phyloP scores from a whole-genome alignment of 1,284 basidiomycete genomes.

The Cryptococcus deneoformans region DNA sequence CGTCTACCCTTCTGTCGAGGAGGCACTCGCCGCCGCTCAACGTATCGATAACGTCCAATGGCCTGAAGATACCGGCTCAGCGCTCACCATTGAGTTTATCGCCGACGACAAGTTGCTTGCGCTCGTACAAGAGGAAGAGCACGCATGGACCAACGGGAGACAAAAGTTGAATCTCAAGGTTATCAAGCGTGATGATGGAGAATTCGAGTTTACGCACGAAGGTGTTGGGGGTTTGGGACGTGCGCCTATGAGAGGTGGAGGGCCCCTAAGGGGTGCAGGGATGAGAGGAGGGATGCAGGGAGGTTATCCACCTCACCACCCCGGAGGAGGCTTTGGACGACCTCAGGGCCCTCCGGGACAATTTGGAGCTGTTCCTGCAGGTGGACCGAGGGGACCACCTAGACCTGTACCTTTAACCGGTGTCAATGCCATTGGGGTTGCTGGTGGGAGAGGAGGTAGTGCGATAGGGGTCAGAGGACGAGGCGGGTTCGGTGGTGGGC shows the following conservation, averaged over 20 bases:
- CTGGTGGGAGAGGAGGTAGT: not conserved
- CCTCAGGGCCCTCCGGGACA: not conserved
- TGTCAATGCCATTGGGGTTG: slow-evolving; percentile 9
- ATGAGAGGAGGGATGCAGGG: not conserved
- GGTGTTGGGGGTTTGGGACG: slow-evolving; percentile 18
- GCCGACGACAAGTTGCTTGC: slow-evolving; percentile 25
- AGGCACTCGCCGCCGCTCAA: slow-evolving; percentile 26
- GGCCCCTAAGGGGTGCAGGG: not conserved
- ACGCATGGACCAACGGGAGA: slow-evolving; percentile 44
- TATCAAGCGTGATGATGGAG: slow-evolving; percentile 2
- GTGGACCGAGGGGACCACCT: not conserved
- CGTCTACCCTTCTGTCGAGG: slow-evolving; percentile 20
- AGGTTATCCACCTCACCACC: not conserved
- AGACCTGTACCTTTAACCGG: slow-evolving; percentile 13
- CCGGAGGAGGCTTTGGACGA: not conserved
- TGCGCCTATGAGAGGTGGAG: slow-evolving; percentile 4
- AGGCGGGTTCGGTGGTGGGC: slow-evolving; percentile 1
- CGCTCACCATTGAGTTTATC: slow-evolving; percentile 44
- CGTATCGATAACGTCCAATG: slow-evolving; percentile 23
- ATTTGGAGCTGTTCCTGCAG: not conserved
- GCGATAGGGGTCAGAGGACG: slow-evolving; percentile 7
- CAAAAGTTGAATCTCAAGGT: slow-evolving; percentile 36
- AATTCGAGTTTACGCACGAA: slow-evolving; percentile 18
- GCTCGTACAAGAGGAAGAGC: slow-evolving; percentile 40
- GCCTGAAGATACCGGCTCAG: slow-evolving; percentile 33